These are phyloP conservation scores for Cladophialophora exuberans DNA, from an alignment of 2,329 filamentous ascomycete genomes.

Conservation along the genomic window DNA sequence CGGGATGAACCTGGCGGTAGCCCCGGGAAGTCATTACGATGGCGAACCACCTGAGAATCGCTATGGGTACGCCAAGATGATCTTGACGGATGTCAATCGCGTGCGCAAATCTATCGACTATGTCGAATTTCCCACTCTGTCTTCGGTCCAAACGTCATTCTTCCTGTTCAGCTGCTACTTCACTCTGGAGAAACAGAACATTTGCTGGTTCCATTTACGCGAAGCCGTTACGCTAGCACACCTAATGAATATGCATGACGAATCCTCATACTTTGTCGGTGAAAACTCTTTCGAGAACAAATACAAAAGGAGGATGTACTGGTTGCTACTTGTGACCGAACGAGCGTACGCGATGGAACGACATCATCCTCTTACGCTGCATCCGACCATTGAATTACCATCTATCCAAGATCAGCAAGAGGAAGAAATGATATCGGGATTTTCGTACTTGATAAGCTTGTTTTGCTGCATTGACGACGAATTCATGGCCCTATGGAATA, in stretches of 20 bases:
- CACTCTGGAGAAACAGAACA: slow-evolving; percentile 71
- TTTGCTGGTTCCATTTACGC: slow-evolving; percentile 77
- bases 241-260: slow-evolving; percentile 48
- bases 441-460: slow-evolving; percentile 64
- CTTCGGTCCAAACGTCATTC: slow-evolving; percentile 68
- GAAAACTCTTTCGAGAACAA: slow-evolving; percentile 65
- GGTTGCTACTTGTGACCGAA: slow-evolving; percentile 73
- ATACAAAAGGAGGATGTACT: slow-evolving; percentile 69
- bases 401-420: slow-evolving; percentile 60
- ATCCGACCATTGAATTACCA: slow-evolving; percentile 65
- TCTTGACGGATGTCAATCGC: slow-evolving; percentile 66
- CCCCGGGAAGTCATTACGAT: slow-evolving; percentile 61
- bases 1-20: slow-evolving; percentile 49
- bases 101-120: slow-evolving; percentile 46
- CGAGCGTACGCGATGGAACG: slow-evolving; percentile 71
- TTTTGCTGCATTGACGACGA: slow-evolving; percentile 69
- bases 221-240: slow-evolving; percentile 71
- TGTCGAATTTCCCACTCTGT: slow-evolving; percentile 45
- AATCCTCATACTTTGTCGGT: slow-evolving; percentile 58
- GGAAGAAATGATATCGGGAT: slow-evolving; percentile 59
- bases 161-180: slow-evolving; percentile 76
- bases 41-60: slow-evolving; percentile 60
- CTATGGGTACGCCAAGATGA: slow-evolving; percentile 64
- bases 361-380: slow-evolving; percentile 67
- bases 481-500: slow-evolving; percentile 69